Base-by-base conservation (phyloP, 2,329 filamentous ascomycete species). In the Geoglossum cookeanum region DNA sequence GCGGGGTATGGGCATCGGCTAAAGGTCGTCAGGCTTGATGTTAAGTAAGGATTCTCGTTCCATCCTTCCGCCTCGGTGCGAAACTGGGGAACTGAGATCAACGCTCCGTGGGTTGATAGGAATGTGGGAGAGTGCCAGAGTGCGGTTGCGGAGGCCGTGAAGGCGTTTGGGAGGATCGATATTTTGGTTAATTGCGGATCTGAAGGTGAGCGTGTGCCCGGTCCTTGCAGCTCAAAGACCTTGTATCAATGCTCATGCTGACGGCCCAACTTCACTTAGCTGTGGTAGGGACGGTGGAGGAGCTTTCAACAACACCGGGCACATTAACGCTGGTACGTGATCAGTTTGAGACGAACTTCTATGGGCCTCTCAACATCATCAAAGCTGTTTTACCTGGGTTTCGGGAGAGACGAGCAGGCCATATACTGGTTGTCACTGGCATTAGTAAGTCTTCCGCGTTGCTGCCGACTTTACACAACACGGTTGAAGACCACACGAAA, bases 341-440 rank as follows among this genome's bases (percentile, higher is more conserved):
- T 65, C 91, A 96, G 68, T 96, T 97, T 68, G 91, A 97, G 69
- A 83, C 82, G 61, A 88, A 94, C 64, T 97, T 94, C 74, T 97
- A 97, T 69, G 88, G 87, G 0, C 89, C 94, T 58, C 84, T 97
- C 68, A 97, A 97, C 70, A 87, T 94, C 67, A 94, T 97, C 73
- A 94, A 92, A 68, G 86, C 90, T 13, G 77, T 83, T 1, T 75
- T 98, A 27, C 89, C 91, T 0, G 77, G 83, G 57, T 83, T 97
- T 68, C 79, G 92, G 48, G 75, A 77, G 59, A 85, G 90, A 65
- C 83, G 84, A 63, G 89, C 84, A 7, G 92, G 92, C 0, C 92
- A 98, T 68, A 84, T 97, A 61, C 84, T 97, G 61, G 80, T 94
- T 57, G 77, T 97, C 55, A 92, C 88, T 5, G 91, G 88, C 60